A percentile compares a stretch with the other conserved stretches of the same genome.
phyloP scores from a whole-genome alignment of 169 alveolate genomes.

The Cryptosporidium canis region DNA sequence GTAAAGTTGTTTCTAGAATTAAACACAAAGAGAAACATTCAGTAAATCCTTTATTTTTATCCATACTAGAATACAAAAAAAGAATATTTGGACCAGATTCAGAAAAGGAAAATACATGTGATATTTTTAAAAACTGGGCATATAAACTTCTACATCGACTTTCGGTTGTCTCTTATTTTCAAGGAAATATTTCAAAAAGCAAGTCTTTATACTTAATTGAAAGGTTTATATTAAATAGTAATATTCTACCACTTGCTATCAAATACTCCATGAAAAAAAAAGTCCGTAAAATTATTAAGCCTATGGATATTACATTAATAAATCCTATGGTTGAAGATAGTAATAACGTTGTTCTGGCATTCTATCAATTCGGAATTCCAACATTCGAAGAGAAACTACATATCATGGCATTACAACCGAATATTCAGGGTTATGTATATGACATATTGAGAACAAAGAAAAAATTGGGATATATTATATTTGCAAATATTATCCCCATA shows the following conservation, averaged over 20 bases:
- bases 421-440: constrained; percentile 36
- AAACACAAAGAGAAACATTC: background rate
- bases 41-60: background rate
- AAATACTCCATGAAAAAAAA: constrained; percentile 44
- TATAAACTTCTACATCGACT: constrained; percentile 56
- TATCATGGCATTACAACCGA: constrained; percentile 51
- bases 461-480: constrained; percentile 46
- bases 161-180: constrained; percentile 32
- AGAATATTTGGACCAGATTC: background rate
- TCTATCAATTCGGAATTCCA: constrained; percentile 58
- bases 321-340: constrained; percentile 17
- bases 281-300: constrained; percentile 4
- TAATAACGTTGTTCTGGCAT: constrained; percentile 23
- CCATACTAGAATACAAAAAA: background rate
- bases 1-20: background rate
- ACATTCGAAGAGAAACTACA: constrained; percentile 61
- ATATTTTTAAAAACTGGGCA: constrained; percentile 26
- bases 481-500: constrained; percentile 44
- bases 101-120: background rate
- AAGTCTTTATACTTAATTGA: constrained; percentile 35
- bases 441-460: constrained; percentile 38
- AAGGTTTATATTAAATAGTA: constrained; percentile 21
- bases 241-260: constrained; percentile 15
- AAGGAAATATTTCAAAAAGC: constrained; percentile 46
- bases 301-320: constrained; percentile 21